phyloP scores from a whole-genome alignment of 495 filamentous ascomycete species.

The Daldinia decipiens region DNA sequence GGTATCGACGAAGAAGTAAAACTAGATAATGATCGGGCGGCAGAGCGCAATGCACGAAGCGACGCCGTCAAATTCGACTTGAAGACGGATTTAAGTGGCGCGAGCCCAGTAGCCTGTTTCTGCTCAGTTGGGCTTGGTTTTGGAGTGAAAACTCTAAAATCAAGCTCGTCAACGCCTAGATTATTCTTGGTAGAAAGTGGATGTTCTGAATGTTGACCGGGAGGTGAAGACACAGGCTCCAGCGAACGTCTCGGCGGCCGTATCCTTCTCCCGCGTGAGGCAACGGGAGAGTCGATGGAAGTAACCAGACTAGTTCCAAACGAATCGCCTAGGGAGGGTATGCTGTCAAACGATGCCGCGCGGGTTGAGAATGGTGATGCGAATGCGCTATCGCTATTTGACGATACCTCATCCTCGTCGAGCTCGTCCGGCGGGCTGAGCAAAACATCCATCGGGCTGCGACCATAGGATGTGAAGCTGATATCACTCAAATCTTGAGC shows the following conservation, averaged over 20 bases:
- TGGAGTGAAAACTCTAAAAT: slow-evolving; percentile 58
- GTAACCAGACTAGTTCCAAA: slow-evolving; percentile 53
- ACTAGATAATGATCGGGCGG: slow-evolving; percentile 82
- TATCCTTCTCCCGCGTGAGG: slow-evolving; percentile 49
- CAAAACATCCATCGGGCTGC: slow-evolving; percentile 62
- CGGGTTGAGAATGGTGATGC: slow-evolving; percentile 55
- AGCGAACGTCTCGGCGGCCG: slow-evolving; percentile 56
- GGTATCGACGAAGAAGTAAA: slow-evolving; percentile 78
- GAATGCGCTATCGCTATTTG: slow-evolving; percentile 56
- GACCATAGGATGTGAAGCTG: slow-evolving; percentile 44
- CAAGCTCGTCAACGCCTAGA: slow-evolving; percentile 53
- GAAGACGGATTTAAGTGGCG: slow-evolving; percentile 68
- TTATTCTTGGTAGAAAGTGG: slow-evolving; percentile 54
- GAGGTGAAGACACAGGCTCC: slow-evolving; percentile 57
- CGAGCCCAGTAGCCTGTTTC: slow-evolving; percentile 53
- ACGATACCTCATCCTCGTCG: slow-evolving; percentile 55
- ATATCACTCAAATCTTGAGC: slow-evolving; percentile 36
- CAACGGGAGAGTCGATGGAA: slow-evolving; percentile 53
- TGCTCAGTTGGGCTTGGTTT: slow-evolving; percentile 35
- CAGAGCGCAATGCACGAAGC: slow-evolving; percentile 83
- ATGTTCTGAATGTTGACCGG: slow-evolving; percentile 54
- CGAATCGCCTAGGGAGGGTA: slow-evolving; percentile 59
- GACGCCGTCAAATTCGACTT: slow-evolving; percentile 97
- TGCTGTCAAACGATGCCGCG: slow-evolving; percentile 60
- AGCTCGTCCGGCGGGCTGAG: slow-evolving; percentile 65